These are phyloP conservation scores for Colletotrichum sojae DNA, from an alignment of 2,329 filamentous ascomycete genomes.

Conservation along the genomic window DNA sequence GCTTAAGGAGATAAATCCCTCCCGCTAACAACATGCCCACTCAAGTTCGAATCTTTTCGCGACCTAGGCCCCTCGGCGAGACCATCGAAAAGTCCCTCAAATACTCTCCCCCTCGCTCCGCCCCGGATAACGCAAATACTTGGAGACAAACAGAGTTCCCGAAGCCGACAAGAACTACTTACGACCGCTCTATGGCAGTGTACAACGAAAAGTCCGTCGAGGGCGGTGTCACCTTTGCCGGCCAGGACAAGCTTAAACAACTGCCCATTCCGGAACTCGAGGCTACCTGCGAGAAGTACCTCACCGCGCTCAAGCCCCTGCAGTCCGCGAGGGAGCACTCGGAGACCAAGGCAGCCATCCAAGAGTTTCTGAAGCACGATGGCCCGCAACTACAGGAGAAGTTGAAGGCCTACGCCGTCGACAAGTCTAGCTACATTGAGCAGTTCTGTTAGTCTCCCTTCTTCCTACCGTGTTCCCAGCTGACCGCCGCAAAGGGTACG, in stretches of 20 bases:
- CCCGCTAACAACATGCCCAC: conserved; percentile 51
- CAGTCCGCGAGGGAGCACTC: conserved; percentile 86
- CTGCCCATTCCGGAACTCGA: conserved; percentile 93
- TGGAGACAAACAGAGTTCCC: conserved; percentile 29
- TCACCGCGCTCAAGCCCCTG: conserved; percentile 83
- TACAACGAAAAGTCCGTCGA: conserved; percentile 68
- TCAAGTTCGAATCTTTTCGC: conserved; percentile 61
- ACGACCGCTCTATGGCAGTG: conserved; percentile 63
- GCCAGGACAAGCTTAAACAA: conserved; percentile 90
- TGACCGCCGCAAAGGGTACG: conserved; percentile 77
- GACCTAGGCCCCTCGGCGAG: conserved; percentile 81
- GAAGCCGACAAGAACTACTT: conserved; percentile 12
- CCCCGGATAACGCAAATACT: conserved; percentile 52
- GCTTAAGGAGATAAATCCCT: conserved; percentile 63
- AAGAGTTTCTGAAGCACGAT: conserved; percentile 85
- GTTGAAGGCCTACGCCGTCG: conserved; percentile 89
- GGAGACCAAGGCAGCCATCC: conserved; percentile 84
- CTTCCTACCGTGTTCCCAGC: neutral
- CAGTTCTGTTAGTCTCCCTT: conserved; percentile 87
- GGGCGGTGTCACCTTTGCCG: conserved; percentile 88
- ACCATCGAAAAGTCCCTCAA: conserved; percentile 68
- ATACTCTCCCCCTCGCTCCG: conserved; percentile 56
- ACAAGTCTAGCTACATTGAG: conserved; percentile 96
- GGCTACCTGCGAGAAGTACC: conserved; percentile 82
- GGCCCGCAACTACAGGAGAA: conserved; percentile 90